A percentile compares a stretch with the other conserved stretches of the same genome.
Conservation (phyloP, 805 yeast genomes). For the Saccharomyces paradoxus region DNA sequence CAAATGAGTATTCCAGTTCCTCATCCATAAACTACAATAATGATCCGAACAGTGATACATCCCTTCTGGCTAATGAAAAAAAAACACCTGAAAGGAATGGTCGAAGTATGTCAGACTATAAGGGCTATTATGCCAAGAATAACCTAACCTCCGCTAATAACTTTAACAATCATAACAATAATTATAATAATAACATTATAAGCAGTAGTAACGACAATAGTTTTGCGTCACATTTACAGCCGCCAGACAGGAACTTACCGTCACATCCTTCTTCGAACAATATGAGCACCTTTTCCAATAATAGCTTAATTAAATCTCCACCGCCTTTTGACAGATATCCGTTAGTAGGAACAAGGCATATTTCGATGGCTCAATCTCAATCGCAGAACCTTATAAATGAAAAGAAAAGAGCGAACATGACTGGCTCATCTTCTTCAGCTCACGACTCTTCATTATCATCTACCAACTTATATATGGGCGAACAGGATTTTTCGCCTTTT, state of each 20-base stretch:
- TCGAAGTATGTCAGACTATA: constrained; percentile 20
- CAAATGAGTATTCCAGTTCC: constrained; percentile 7
- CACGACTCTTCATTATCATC: constrained; percentile 15
- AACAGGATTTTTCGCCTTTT: constrained; percentile 75
- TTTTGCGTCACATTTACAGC: background rate
- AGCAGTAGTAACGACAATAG: background rate
- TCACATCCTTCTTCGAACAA: background rate
- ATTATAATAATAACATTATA: constrained; percentile 2
- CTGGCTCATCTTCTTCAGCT: constrained; percentile 27
- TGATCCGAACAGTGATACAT: background rate
- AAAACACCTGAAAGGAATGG: background rate
- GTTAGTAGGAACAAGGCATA: constrained; percentile 41
- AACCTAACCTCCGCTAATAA: background rate
- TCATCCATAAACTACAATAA: constrained; percentile 2
- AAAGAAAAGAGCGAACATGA: constrained; percentile 1
- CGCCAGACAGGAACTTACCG: background rate
- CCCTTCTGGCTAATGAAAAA: constrained; percentile 1
- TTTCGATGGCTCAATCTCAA: background rate
- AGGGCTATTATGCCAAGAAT: constrained; percentile 27
- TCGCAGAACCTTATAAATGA: background rate
- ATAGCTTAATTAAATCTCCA: constrained; percentile 32
- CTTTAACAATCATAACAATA: constrained; percentile 3
- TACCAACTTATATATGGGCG: constrained; percentile 39
- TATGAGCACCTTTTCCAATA: background rate
- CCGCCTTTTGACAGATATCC: constrained; percentile 65